Evolutionary conservation across 2,329 filamentous ascomycete species (phyloP).

Genomic region (Coniochaeta prunicola): DNA sequence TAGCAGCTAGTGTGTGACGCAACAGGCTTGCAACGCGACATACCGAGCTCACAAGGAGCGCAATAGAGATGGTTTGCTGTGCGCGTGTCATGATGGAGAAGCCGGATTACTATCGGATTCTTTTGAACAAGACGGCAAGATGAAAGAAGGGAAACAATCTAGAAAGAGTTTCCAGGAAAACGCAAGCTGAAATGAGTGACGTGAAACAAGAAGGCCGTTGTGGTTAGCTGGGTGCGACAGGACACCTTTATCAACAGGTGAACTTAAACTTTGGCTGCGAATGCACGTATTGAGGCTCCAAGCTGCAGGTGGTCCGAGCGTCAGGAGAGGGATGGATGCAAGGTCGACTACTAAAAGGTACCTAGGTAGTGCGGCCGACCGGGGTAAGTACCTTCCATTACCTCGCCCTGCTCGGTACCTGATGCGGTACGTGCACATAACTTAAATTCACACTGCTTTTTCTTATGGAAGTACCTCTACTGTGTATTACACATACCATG

Average conservation of each 20-base stretch:
- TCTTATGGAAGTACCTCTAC: background rate
- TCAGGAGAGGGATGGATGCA: background rate
- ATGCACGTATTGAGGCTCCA: background rate
- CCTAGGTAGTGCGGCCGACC: background rate
- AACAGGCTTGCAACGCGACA: conserved; percentile 33
- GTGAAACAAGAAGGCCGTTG: background rate
- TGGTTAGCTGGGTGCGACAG: background rate
- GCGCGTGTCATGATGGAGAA: conserved; percentile 76
- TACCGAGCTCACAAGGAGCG: conserved; percentile 84
- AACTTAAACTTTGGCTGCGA: background rate
- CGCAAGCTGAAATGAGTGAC: background rate
- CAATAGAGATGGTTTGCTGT: conserved; percentile 83
- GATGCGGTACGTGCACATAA: too few relatives aligned
- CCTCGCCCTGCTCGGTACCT: too few relatives aligned
- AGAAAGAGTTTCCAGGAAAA: background rate
- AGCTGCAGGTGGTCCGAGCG: background rate
- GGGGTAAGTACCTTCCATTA: too few relatives aligned
- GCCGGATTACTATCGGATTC: background rate
- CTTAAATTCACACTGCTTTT: too few relatives aligned
- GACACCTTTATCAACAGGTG: background rate
- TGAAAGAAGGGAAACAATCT: background rate
- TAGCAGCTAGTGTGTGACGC: conserved; percentile 9
- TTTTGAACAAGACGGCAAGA: background rate
- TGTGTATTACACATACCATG: background rate
- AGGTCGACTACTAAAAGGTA: background rate